These are phyloP conservation scores for Trichosporon sp. DNA, from an alignment of 1,284 basidiomycete species.

Conservation along the genomic window DNA sequence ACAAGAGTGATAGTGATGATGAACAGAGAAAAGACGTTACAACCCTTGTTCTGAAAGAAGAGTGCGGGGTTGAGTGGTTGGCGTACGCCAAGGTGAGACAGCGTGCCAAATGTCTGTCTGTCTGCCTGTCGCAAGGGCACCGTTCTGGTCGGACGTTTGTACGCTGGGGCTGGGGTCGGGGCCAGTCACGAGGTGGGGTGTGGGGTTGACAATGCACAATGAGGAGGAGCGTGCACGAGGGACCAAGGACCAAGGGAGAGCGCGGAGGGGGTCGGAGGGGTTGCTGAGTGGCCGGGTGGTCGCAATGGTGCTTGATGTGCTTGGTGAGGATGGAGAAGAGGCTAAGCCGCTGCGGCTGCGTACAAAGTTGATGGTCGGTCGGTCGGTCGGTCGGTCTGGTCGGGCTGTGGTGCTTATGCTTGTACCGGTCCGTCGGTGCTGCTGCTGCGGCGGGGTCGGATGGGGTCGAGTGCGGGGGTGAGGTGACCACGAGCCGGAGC, in stretches of 20 bases:
- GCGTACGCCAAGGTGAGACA: neutral
- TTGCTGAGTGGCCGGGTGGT: neutral
- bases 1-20: neutral
- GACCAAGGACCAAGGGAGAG: too few relatives aligned
- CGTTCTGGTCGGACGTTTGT: too few relatives aligned
- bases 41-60: neutral
- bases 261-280: neutral
- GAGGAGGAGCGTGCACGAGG: neutral
- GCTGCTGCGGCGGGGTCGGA: neutral
- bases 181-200: too few relatives aligned
- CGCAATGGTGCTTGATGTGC: neutral
- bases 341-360: neutral
- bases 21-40: neutral
- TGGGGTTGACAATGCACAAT: neutral
- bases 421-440: neutral
- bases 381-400: too few relatives aligned
- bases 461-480: neutral
- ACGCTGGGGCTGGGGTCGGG: too few relatives aligned
- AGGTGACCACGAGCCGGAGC: neutral
- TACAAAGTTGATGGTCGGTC: too few relatives aligned
- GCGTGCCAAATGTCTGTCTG: neutral
- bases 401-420: neutral
- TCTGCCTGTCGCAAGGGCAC: neutral
- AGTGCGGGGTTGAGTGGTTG: neutral
- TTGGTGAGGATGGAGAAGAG: neutral